Percentiles rank a stretch among this genome's conserved stretches.
Evolutionary conservation across 192 early-diverging fungal genomes (phyloP).

Genomic region (Coemansia sp.): DNA sequence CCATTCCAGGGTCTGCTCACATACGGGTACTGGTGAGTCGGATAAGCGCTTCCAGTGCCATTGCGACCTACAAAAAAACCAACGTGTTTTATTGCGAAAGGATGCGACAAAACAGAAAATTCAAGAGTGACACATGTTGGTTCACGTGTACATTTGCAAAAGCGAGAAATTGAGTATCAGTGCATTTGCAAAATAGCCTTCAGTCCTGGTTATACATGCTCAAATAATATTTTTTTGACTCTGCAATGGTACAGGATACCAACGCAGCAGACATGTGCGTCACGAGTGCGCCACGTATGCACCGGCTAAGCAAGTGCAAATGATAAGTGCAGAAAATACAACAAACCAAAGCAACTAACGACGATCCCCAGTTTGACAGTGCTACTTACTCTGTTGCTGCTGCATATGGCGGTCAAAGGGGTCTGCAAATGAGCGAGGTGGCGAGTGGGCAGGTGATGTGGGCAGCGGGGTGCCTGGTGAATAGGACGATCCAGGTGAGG

Average conservation of each 20-base stretch:
- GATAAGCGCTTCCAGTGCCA: conserved; percentile 41
- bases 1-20: conserved; percentile 48
- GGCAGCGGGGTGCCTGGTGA: neutral
- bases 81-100: too few relatives aligned
- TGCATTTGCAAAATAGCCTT: too few relatives aligned
- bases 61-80: conserved; percentile 28
- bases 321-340: neutral
- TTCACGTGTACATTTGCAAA: too few relatives aligned
- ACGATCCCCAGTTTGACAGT: neutral
- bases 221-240: too few relatives aligned
- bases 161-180: neutral
- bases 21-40: conserved; percentile 43
- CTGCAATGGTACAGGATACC: neutral
- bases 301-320: neutral
- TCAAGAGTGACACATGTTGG: too few relatives aligned
- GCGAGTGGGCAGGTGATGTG: conserved; percentile 10
- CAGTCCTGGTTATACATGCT: too few relatives aligned
- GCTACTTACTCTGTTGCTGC: conserved; percentile 12
- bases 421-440: conserved; percentile 33
- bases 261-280: conserved; percentile 4
- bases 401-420: conserved; percentile 17
- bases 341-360: neutral
- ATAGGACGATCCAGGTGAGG: conserved; percentile 3
- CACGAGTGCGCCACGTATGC: conserved; percentile 20
- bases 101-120: too few relatives aligned